Evolutionary conservation across 345 rosid genomes (phyloP).

Genomic region (Cardamine chenopodiifolia): DNA sequence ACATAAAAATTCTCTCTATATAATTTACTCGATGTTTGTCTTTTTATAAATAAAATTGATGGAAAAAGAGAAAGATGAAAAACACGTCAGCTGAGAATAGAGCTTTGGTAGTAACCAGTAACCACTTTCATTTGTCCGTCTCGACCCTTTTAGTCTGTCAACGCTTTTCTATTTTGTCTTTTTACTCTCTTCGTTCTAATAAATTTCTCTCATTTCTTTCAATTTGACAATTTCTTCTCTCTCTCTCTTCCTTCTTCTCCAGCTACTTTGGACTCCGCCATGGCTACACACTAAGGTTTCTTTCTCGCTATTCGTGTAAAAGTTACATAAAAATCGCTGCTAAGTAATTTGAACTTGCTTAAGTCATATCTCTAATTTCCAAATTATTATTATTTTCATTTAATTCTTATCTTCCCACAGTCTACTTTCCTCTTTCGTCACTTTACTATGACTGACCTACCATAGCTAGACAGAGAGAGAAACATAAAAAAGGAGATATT

Average conservation of each 20-base stretch:
- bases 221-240: background rate
- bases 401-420: background rate
- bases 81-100: conserved; percentile 36
- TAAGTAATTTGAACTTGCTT: background rate
- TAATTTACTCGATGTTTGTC: background rate
- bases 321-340: background rate
- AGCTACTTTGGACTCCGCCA: conserved; percentile 34
- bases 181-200: conserved; percentile 18
- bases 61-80: background rate
- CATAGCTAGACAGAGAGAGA: conserved; percentile 8
- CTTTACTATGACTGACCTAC: conserved; percentile 43
- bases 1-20: background rate
- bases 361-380: background rate
- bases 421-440: conserved; percentile 43
- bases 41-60: background rate
- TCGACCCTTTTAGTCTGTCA: conserved; percentile 38
- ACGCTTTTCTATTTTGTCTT: conserved; percentile 48
- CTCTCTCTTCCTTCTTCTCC: conserved; percentile 5
- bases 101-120: conserved; percentile 17
- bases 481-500: conserved; percentile 9
- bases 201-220: conserved; percentile 1
- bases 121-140: conserved; percentile 42
- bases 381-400: background rate
- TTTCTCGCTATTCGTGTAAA: background rate
- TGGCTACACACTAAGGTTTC: conserved; percentile 11